Conservation (phyloP, 2,329 filamentous ascomycete genomes). For the Stenocarpella maydis region DNA sequence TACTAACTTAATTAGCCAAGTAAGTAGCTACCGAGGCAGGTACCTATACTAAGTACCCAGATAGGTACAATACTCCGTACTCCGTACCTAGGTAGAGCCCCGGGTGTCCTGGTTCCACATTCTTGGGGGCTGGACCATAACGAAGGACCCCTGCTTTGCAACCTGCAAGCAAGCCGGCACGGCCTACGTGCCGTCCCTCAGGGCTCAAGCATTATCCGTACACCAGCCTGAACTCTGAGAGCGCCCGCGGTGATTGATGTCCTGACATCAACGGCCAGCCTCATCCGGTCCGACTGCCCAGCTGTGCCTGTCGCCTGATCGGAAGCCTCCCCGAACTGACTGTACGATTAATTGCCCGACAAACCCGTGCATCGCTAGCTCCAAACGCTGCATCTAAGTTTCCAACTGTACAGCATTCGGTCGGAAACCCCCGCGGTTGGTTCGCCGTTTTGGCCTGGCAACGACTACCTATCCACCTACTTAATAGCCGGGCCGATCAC, state of each 20-base stretch:
- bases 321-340: slow-evolving; percentile 11
- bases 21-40: too few relatives aligned
- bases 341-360: not conserved
- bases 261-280: slow-evolving; percentile 3
- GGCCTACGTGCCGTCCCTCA: slow-evolving; percentile 10
- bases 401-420: not conserved
- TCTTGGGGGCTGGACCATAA: not conserved
- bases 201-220: not conserved
- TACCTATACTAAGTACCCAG: too few relatives aligned
- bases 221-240: not conserved
- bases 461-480: not conserved
- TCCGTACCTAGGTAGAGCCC: too few relatives aligned
- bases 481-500: slow-evolving; percentile 3
- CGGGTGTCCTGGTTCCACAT: not conserved
- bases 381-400: not conserved
- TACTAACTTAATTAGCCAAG: too few relatives aligned
- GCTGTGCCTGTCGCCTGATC: not conserved
- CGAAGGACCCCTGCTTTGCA: slow-evolving; percentile 12
- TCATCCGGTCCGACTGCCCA: not conserved
- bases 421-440: slow-evolving; percentile 13
- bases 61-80: too few relatives aligned
- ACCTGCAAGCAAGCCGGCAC: not conserved
- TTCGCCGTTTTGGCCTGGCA: slow-evolving; percentile 10
- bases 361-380: slow-evolving; percentile 6
- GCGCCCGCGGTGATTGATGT: slow-evolving; percentile 6